Base-by-base conservation (phyloP, 2,329 filamentous ascomycete genomes). In the Cladosporium austrohemisphaericum region DNA sequence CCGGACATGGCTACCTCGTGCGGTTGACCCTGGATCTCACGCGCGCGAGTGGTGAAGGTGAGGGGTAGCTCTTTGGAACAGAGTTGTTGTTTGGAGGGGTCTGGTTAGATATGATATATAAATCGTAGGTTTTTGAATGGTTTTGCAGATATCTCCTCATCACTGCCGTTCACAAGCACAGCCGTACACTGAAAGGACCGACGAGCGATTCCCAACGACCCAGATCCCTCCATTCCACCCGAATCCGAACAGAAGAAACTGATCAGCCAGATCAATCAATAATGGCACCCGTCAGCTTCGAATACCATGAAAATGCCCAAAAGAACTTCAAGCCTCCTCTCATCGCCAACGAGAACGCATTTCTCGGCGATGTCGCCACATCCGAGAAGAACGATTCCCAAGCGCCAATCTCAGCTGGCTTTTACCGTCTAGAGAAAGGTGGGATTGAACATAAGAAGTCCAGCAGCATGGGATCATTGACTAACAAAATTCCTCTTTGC, bases 341-440 rank as follows among this genome's bases (percentile, higher is more conserved):
- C 40, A 81, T 86, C 53, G 79, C 81, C 28, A 83, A 83, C 58
- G 79, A 84, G 54, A 86, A 86, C 60, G 82, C 81, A 23, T 86
- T 74, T 63, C 74, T 86, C 3, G 82, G 81, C 33, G 83, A 86
- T 59, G 69, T 86, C 22, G 71, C 60, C 8, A 59, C 57, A 28
- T 81, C 76, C 49, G 75, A 80, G 49, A 72, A 77, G 40, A 70
- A 73, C 50, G 75, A 79, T 63, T 65, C 77, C 11, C 75, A 78
- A 9, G 79, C 77, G 59, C 83, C 83, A 51, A 77, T 86, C 52
- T 79, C 78, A 0, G 72, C 73, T 6, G 84, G 84, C 18, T 78
- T 87, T 62, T 86, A 85, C 71, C 76, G 83, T 10, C 72, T 86
- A 9, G 81, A 85, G 59, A 83, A 84, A 57, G 83, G 56, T 60